These are phyloP conservation scores for Myriosclerotinia duriaeana DNA, from an alignment of 2,329 filamentous ascomycete species.

Conservation along the genomic window DNA sequence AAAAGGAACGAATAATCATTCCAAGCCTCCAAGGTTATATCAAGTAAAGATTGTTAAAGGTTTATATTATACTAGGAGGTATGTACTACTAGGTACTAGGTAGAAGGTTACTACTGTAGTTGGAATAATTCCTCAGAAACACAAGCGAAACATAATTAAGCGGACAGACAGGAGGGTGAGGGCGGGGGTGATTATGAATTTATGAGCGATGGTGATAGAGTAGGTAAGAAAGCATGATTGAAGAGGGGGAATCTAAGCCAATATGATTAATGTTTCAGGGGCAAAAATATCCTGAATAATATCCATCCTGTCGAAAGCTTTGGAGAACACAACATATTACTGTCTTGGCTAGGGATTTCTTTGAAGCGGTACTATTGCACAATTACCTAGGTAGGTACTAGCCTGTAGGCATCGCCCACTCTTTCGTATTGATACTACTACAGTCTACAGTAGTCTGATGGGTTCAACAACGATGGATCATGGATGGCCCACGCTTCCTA, in stretches of 20 bases:
- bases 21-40: no score
- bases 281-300: neutral
- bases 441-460: no score
- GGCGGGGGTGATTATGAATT: neutral
- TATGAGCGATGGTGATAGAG: neutral
- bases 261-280: constrained; percentile 8
- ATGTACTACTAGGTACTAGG: no score
- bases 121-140: constrained; percentile 8
- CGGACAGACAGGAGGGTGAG: neutral
- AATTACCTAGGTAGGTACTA: no score
- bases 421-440: neutral
- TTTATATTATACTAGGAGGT: no score
- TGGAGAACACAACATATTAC: constrained; percentile 8
- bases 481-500: constrained; percentile 3
- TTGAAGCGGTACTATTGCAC: constrained; percentile 6
- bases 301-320: neutral
- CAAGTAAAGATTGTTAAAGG: no score
- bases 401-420: constrained; percentile 12
- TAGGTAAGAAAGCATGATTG: neutral
- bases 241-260: neutral
- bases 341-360: constrained; percentile 3
- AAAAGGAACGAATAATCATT: constrained; percentile 19
- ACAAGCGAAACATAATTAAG: neutral
- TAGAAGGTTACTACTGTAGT: no score
- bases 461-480: no score